These are phyloP conservation scores for Silene noctiflora DNA, from an alignment of 179 eudicot genomes.

Conservation along the genomic window DNA sequence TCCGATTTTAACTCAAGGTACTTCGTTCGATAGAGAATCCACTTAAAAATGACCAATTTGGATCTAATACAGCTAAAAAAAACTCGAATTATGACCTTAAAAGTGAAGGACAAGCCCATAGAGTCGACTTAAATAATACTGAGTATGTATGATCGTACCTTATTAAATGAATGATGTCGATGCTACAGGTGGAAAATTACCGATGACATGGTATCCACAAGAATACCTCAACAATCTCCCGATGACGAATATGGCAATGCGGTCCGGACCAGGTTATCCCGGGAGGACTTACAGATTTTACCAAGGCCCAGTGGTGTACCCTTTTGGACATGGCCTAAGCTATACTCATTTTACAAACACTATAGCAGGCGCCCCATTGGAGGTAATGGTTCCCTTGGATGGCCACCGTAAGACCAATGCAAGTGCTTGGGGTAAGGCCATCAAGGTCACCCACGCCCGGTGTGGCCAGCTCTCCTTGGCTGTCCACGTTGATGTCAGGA, in stretches of 20 bases:
- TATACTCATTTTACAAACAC: slow-evolving; percentile 50
- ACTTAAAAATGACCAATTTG: too few species aligned
- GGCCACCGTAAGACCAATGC: slow-evolving; percentile 36
- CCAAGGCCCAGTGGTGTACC: slow-evolving; percentile 57
- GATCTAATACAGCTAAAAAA: too few species aligned
- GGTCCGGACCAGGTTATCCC: slow-evolving; percentile 44
- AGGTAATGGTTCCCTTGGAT: slow-evolving; percentile 38
- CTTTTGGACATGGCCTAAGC: slow-evolving; percentile 62
- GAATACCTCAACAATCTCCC: slow-evolving; percentile 55
- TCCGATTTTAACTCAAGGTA: too few species aligned
- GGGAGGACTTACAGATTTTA: slow-evolving; percentile 66
- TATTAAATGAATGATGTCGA: not conserved
- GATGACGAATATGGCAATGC: slow-evolving; percentile 73
- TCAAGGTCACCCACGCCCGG: slow-evolving; percentile 52
- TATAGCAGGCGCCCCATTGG: slow-evolving; percentile 39
- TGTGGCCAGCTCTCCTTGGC: slow-evolving; percentile 41
- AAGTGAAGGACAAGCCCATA: too few species aligned
- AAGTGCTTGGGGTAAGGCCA: slow-evolving; percentile 29
- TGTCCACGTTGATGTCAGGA: slow-evolving; percentile 41
- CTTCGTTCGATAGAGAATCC: too few species aligned
- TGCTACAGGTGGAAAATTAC: slow-evolving; percentile 70
- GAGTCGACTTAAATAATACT: too few species aligned
- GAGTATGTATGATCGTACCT: too few species aligned
- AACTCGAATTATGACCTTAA: too few species aligned
- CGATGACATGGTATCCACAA: slow-evolving; percentile 87